Evolutionary conservation across 2,329 filamentous ascomycete species (phyloP), one percentile per base, ranked within the genome.

Genomic region (Cercospora sojina): DNA sequence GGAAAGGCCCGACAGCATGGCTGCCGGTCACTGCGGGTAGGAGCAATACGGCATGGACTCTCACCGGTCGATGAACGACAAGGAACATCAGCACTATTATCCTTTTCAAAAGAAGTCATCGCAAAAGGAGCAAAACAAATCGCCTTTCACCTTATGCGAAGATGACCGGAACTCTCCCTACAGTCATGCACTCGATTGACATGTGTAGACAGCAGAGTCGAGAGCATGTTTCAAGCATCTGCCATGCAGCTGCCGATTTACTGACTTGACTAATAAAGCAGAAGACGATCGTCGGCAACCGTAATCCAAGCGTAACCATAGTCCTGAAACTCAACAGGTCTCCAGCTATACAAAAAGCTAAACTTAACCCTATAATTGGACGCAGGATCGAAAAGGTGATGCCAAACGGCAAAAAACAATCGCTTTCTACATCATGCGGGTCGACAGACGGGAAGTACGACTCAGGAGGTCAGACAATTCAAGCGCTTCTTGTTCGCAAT

Each of bases 131-230:
- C 23, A 53, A n/a, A 27, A 27, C 18, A n/a, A 4, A 53, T 29
- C 47, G 6, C 8, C 23, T 53, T n/a, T 2, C 3, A n/a, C 47
- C 23, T 53, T 13, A n/a, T 51, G 3, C n/a, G 41, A 43, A 43
- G 5, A 20, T 43, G 4, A n/a, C 7, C 29, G 10, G 1, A 10
- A 1, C 3, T 7, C 7, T 1, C 29, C 0, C 6, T 1, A 1
- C 5, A 31, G 8, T 10, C 29, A 32, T 32, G 31, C 31, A 32
- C 5, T 32, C 3, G 3, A 32, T 32, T 3, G 23, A 20, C n/a
- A 47, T 20, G 18, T 20, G 8, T 47, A 1, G 43, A 6, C 18
- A 3, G 9, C n/a, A 3, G 41, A 23, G 12, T 12, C 25, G 20
- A 3, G 1, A 6, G 20, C 16, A 12, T 13, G 1, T 25, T 25